Evolutionary conservation across 192 early-diverging fungal species (phyloP).

Genomic region (Ambispora gerdemannii): DNA sequence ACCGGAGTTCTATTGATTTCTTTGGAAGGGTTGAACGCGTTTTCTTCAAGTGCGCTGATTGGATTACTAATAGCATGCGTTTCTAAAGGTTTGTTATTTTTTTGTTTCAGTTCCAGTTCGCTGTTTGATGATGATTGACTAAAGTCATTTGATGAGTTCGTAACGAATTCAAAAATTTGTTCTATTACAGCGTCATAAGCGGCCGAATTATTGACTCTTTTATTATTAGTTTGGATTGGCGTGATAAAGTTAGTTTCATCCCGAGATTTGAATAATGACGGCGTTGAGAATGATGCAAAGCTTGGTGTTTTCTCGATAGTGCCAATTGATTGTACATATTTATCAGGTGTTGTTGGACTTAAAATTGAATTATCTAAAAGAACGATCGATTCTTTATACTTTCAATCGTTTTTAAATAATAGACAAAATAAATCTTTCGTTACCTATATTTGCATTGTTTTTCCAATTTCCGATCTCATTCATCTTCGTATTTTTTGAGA

Average conservation of each 20-base stretch:
- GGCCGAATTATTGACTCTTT: not conserved
- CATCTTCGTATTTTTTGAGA: too few relatives aligned
- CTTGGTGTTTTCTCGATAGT: not conserved
- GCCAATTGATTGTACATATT: not conserved
- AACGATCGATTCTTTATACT: too few relatives aligned
- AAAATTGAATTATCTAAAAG: too few relatives aligned
- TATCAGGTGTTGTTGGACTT: too few relatives aligned
- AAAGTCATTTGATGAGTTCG: not conserved
- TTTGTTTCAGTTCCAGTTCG: not conserved
- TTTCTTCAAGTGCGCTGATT: not conserved
- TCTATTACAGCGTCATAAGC: not conserved
- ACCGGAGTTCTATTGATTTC: not conserved
- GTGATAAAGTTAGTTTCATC: not conserved
- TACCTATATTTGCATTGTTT: too few relatives aligned
- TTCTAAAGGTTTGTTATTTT: too few relatives aligned
- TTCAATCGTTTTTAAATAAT: too few relatives aligned
- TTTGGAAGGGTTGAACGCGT: not conserved
- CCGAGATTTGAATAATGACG: too few relatives aligned
- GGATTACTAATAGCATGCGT: not conserved
- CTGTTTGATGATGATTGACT: not conserved
- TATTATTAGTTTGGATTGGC: not conserved
- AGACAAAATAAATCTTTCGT: too few relatives aligned
- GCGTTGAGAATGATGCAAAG: not conserved
- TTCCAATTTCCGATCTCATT: too few relatives aligned
- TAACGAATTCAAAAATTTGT: not conserved